These are phyloP conservation scores for Tylopilus subfusipes DNA, from an alignment of 768 basidiomycete species.

Conservation along the genomic window DNA sequence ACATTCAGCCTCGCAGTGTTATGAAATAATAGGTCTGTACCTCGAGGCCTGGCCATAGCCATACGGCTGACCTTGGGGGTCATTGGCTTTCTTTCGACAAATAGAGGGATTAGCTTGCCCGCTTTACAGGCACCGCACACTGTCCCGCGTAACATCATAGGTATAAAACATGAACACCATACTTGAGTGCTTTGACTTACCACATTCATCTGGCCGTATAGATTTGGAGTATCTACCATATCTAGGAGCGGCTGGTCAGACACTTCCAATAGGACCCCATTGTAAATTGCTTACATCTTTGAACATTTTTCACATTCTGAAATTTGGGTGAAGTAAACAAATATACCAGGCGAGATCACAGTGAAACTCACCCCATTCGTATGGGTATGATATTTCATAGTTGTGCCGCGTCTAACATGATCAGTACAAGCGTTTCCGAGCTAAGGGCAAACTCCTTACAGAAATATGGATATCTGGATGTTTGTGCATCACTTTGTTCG, in stretches of 20 bases:
- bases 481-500: slow-evolving; percentile 61
- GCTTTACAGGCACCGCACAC: slow-evolving; percentile 66
- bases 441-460: slow-evolving; percentile 36
- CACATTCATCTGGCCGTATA: slow-evolving; percentile 59
- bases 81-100: slow-evolving; percentile 38
- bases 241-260: slow-evolving; percentile 33
- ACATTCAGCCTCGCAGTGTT: not conserved
- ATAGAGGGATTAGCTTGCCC: slow-evolving; percentile 58
- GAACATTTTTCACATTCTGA: slow-evolving; percentile 62
- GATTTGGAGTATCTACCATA: slow-evolving; percentile 76
- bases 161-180: not conserved
- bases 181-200: slow-evolving; percentile 36
- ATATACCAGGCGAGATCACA: not conserved
- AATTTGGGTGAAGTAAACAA: slow-evolving; percentile 5
- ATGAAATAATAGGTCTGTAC: slow-evolving; percentile 25
- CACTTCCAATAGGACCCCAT: not conserved
- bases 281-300: slow-evolving; percentile 48
- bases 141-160: slow-evolving; percentile 21
- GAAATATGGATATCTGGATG: slow-evolving; percentile 71
- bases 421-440: not conserved
- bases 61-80: slow-evolving; percentile 40
- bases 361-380: slow-evolving; percentile 59
- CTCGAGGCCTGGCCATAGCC: slow-evolving; percentile 44
- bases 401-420: slow-evolving; percentile 57
- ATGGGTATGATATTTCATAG: slow-evolving; percentile 74